Evolutionary conservation across 2,329 filamentous ascomycete species (phyloP), one percentile per base, ranked within the genome.

Genomic region (Pseudogymnoascus sp.): DNA sequence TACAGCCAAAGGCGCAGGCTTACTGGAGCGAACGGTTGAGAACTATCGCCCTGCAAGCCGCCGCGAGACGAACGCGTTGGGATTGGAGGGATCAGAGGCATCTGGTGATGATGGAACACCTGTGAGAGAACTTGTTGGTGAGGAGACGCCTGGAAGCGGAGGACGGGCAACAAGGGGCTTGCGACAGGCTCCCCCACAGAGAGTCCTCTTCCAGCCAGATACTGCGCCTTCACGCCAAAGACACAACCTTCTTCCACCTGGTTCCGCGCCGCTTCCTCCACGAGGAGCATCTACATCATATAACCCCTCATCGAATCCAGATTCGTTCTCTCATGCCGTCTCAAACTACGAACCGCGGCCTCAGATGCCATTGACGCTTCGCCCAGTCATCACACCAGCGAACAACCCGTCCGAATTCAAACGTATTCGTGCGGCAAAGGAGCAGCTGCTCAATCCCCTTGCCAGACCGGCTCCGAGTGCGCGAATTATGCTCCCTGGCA

Each of bases 151-250:
- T 23, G 73, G 78, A 8, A 83, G 83, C 3, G 80, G 80, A 40
- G 79, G 80, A 38, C 78, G 85, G 65, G 83, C 83, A 16, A 86
- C 84, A 2, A 78, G 86, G 66, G 88, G 86, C 38, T 78, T 92
- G 60, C 83, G 91, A 67, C 90, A 94, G 73, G 90, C 90, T n/a
- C 91, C 91, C 28, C 88, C 91, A 0, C 91, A 92, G 72, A 82
- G 91, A 66, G 86, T 92, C 61, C 86, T 94, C 61, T 95, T 93
- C 74, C 90, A 94, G 72, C 91, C 91, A 31, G 91, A 95, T 69
- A 86, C 86, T 1, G 83, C 82, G 8, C 79, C 87, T 3, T 78
- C 82, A 12, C 82, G 90, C 66, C 82, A 86, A 68, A 84, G 6
- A 83, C 88, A 62, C 84, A 88, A 67, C 73, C 79, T 23, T 78